Conservation (phyloP, 306 rosid genomes). For the Fagus crenata region DNA sequence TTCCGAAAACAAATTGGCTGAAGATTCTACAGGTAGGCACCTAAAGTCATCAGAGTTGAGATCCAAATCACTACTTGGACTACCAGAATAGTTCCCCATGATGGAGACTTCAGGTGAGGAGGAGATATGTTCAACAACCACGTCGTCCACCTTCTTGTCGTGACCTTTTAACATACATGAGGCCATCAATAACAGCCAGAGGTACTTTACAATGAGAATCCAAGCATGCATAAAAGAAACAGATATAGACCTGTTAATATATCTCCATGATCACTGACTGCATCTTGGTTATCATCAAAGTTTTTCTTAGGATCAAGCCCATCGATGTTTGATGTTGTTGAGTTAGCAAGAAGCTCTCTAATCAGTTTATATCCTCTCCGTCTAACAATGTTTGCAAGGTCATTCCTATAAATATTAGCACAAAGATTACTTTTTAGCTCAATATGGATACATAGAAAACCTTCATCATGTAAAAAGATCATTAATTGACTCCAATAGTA, state of each 20-base stretch:
- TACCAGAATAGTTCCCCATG: conserved; percentile 16
- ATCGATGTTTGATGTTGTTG: conserved; percentile 24
- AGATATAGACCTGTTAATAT: conserved; percentile 48
- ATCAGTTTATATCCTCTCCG: conserved; percentile 82
- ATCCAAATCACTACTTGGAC: conserved; percentile 24
- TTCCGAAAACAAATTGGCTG: conserved; percentile 10
- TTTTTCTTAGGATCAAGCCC: conserved; percentile 25
- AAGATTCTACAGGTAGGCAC: conserved; percentile 26
- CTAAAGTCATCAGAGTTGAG: conserved; percentile 24
- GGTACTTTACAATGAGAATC: conserved; percentile 8
- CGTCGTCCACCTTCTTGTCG: conserved; percentile 40
- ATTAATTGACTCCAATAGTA: neutral
- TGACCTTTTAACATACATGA: conserved; percentile 63
- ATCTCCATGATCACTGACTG: conserved; percentile 26
- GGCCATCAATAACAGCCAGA: conserved; percentile 42
- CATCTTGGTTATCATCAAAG: conserved; percentile 31
- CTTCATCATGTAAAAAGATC: neutral
- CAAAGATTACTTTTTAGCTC: neutral
- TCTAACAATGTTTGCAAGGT: conserved; percentile 86
- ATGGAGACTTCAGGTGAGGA: conserved; percentile 13
- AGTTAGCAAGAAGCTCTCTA: conserved; percentile 56
- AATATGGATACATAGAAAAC: neutral
- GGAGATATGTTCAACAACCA: conserved; percentile 9
- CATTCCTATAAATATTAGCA: conserved; percentile 47
- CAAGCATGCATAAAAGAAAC: conserved; percentile 28